These are phyloP conservation scores for Aegilops speltoides DNA, from an alignment of 176 grass and related monocot genomes.

Conservation along the genomic window DNA sequence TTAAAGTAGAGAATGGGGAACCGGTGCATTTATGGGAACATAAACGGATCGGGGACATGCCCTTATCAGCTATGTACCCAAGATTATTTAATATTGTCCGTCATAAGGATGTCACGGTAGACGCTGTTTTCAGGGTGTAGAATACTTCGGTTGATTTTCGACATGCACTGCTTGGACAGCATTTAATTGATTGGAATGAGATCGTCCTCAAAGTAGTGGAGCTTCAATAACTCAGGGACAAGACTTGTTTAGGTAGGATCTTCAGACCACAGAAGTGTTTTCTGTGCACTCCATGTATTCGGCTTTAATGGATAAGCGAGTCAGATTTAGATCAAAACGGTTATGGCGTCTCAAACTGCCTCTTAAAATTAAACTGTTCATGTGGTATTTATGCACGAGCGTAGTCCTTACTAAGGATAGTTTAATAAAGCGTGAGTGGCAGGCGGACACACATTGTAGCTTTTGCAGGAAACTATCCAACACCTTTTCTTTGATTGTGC, in stretches of 20 bases:
- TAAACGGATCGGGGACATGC: background rate
- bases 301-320: background rate
- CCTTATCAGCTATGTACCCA: background rate
- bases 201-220: background rate
- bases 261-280: background rate
- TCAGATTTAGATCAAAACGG: background rate
- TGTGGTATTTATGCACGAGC: no score
- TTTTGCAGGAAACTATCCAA: background rate
- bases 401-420: background rate
- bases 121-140: background rate
- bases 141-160: background rate
- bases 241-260: background rate
- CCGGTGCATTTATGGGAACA: background rate
- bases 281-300: background rate
- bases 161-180: background rate
- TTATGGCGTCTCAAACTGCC: no score
- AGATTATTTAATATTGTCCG: background rate
- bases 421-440: background rate
- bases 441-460: background rate
- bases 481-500: background rate
- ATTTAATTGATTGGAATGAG: background rate
- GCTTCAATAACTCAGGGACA: background rate
- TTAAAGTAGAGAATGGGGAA: background rate
- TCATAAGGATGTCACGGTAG: background rate
- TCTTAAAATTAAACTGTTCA: background rate